These are phyloP conservation scores for Russula emetica DNA, from an alignment of 768 basidiomycete species.

Conservation along the genomic window DNA sequence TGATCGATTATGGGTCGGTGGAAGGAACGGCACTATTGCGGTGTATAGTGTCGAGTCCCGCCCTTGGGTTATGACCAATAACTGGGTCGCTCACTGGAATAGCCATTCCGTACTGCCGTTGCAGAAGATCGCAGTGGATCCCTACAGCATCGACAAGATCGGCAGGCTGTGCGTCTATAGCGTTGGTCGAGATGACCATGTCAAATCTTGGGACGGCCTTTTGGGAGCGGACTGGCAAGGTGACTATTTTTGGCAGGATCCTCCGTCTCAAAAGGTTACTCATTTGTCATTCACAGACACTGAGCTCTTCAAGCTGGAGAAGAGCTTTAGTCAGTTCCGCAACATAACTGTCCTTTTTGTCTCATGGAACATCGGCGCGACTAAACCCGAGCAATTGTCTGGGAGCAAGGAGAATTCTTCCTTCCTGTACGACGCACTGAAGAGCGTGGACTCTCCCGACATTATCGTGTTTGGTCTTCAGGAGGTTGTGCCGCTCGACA, in stretches of 20 bases:
- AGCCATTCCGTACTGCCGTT: constrained; percentile 45
- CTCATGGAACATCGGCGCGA: constrained; percentile 92
- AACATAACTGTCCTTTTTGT: constrained; percentile 72
- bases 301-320: constrained; percentile 70
- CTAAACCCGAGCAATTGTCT: constrained; percentile 68
- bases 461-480: constrained; percentile 94
- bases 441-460: constrained; percentile 71
- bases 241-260: constrained; percentile 38
- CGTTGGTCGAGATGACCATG: constrained; percentile 63
- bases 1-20: constrained; percentile 82
- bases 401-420: constrained; percentile 65
- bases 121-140: constrained; percentile 61
- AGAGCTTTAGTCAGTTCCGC: constrained; percentile 74
- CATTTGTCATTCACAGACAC: constrained; percentile 47
- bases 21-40: constrained; percentile 73
- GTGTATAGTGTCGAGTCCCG: constrained; percentile 69
- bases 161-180: constrained; percentile 69
- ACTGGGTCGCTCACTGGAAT: constrained; percentile 75
- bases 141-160: constrained; percentile 65
- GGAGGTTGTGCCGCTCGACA: constrained; percentile 95
- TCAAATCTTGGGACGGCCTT: constrained; percentile 88
- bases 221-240: constrained; percentile 83
- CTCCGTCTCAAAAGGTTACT: neutral
- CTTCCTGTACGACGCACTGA: constrained; percentile 76
- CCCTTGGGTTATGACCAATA: constrained; percentile 86